Base-by-base conservation (phyloP, 139 green algal genomes). In the Choricystis sp. region DNA sequence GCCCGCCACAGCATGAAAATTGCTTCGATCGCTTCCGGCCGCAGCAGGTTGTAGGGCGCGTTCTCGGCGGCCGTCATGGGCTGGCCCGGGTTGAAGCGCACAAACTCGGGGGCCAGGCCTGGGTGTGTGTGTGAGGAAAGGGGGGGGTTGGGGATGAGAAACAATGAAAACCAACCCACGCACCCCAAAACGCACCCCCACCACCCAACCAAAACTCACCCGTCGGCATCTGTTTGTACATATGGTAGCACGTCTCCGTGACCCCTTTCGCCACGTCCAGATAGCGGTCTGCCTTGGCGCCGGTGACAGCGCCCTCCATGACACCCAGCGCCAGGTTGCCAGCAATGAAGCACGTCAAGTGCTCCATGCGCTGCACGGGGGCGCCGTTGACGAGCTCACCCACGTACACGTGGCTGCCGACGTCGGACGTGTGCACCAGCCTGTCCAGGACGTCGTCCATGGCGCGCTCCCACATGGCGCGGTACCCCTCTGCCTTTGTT, bases 311-410 rank as follows among this genome's bases (percentile, higher is more conserved):
- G 26, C 69, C 71, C 2, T 62, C 27, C 48, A 71, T 62, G 24
- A 60, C 78, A 24, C 82, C 81, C 31, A 92, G 71, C 2, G 77
- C 77, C 26, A 91, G 66, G 67, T 83, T 86, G 23, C 70, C 85
- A 0, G 77, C 67, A 20, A 83, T 58, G 60, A 91, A 91, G 73
- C 84, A 91, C 4, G 71, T 68, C 31, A 90, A 70, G 66, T 91
- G 84, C 57, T 89, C 79, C 75, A 91, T 87, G 57, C 74, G 75
- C 58, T 72, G 57, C n/a, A 61, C 56, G 9, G 40, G 40, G 40
- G 9, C 40, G 9, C 9, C 9, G 40, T 16, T 16, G 9, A 19
- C 21, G 28, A 31, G 28, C 28, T 69, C 65, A 23, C 31, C 14
- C 23, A 40, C 65, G 27, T 40, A 69, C 2, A 30, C 29, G n/a